Evolutionary conservation across 2,329 filamentous ascomycete species (phyloP).

Genomic region (Zymoseptoria brevis): DNA sequence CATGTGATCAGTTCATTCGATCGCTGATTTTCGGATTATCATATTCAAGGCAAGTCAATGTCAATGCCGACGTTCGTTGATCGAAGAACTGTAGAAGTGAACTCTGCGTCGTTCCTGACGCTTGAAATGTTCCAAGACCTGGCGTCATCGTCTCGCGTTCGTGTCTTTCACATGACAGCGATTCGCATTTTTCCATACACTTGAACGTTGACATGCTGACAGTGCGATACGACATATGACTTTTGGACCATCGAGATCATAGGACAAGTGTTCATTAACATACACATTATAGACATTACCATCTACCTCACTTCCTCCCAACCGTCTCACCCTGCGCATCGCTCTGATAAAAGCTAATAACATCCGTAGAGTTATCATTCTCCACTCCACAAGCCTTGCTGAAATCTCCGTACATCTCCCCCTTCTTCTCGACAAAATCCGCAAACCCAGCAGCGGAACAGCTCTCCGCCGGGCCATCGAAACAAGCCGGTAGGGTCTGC

Average conservation of each 20-base stretch:
- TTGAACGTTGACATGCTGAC: not conserved
- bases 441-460: slow-evolving; percentile 40
- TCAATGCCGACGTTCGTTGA: not conserved
- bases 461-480: slow-evolving; percentile 44
- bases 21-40: not conserved
- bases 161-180: not conserved
- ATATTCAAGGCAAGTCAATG: not conserved
- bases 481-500: slow-evolving; percentile 42
- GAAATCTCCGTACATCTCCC: slow-evolving; percentile 37
- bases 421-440: slow-evolving; percentile 37
- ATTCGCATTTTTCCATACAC: not conserved
- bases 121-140: not conserved
- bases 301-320: slow-evolving; percentile 8
- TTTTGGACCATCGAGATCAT: too few relatives aligned
- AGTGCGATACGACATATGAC: too few relatives aligned
- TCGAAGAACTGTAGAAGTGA: not conserved
- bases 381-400: slow-evolving; percentile 36
- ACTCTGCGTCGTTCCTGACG: not conserved
- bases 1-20: not conserved
- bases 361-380: slow-evolving; percentile 38
- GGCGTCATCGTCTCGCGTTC: not conserved
- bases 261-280: too few relatives aligned
- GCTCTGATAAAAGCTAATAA: slow-evolving; percentile 23
- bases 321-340: slow-evolving; percentile 16
- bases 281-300: not conserved